Evolutionary conservation across 352 stramenopile species (phyloP).

Genomic region (Phytophthora pluvialis): DNA sequence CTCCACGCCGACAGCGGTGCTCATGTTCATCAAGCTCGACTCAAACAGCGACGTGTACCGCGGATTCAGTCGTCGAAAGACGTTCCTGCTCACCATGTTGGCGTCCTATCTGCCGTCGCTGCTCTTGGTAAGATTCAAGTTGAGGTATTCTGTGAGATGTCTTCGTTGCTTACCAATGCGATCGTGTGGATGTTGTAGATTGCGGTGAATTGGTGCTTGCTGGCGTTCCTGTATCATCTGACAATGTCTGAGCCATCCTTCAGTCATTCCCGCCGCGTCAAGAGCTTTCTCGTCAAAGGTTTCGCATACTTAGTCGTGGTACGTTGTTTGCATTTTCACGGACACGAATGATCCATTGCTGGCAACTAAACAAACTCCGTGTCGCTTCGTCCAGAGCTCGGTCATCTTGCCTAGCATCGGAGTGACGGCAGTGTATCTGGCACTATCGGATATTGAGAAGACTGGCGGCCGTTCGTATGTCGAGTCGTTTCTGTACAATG

Average conservation of each 20-base stretch:
- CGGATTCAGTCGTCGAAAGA: conserved; percentile 50
- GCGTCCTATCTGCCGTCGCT: conserved; percentile 78
- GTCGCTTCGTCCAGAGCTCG: conserved; percentile 53
- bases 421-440: conserved; percentile 79
- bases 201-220: conserved; percentile 73
- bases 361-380: not conserved
- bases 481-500: conserved; percentile 84
- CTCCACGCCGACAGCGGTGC: conserved; percentile 77
- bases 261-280: conserved; percentile 68
- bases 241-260: conserved; percentile 72
- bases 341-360: not conserved
- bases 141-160: not conserved
- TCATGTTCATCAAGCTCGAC: conserved; percentile 86
- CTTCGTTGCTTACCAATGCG: not conserved
- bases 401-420: conserved; percentile 83
- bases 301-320: conserved; percentile 83
- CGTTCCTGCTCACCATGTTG: conserved; percentile 62
- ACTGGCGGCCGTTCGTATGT: conserved; percentile 64
- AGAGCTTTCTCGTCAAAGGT: conserved; percentile 77
- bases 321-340: conserved; percentile 18
- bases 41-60: conserved; percentile 67
- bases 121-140: conserved; percentile 51
- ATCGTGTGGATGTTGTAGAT: conserved; percentile 46
- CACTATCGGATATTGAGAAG: conserved; percentile 61
- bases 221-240: conserved; percentile 74